phyloP scores from a whole-genome alignment of 1,139 yeast genomes.

The Kodamaea alishanica region DNA sequence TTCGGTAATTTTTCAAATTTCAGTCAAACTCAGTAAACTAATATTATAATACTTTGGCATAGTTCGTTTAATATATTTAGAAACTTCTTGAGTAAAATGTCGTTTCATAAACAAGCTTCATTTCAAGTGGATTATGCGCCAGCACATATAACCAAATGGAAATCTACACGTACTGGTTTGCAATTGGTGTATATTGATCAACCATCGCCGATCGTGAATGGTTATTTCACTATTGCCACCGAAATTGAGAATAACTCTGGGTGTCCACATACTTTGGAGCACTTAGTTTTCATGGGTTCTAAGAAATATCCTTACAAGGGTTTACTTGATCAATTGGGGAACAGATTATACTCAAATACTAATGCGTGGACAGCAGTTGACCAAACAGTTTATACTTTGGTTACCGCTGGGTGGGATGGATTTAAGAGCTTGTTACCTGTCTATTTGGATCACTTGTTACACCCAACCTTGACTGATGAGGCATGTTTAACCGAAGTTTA shows the following conservation, averaged over 20 bases:
- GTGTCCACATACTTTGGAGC: conserved; percentile 94
- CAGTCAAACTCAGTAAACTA: not conserved
- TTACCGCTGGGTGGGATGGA: conserved; percentile 97
- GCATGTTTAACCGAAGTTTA: conserved; percentile 94
- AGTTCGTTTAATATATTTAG: conserved; percentile 1
- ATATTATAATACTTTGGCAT: not conserved
- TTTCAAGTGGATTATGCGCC: conserved; percentile 65
- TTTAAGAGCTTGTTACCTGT: conserved; percentile 80
- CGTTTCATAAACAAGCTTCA: conserved; percentile 43
- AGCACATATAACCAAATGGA: conserved; percentile 64
- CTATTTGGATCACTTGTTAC: conserved; percentile 79
- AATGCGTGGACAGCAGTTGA: conserved; percentile 98
- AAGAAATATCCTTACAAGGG: conserved; percentile 89
- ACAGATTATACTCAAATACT: conserved; percentile 78
- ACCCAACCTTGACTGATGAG: conserved; percentile 84
- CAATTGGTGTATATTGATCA: conserved; percentile 74
- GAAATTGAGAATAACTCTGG: conserved; percentile 87
- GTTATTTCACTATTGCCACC: conserved; percentile 92
- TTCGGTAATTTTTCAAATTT: too few species aligned
- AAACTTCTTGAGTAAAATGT: conserved; percentile 1
- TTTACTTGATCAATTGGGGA: conserved; percentile 79
- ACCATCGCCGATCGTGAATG: conserved; percentile 86
- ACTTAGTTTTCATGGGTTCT: conserved; percentile 92
- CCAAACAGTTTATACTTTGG: conserved; percentile 88
- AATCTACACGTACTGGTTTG: conserved; percentile 72